phyloP scores from a whole-genome alignment of 208 protist species.

The Crithidia sp. region DNA sequence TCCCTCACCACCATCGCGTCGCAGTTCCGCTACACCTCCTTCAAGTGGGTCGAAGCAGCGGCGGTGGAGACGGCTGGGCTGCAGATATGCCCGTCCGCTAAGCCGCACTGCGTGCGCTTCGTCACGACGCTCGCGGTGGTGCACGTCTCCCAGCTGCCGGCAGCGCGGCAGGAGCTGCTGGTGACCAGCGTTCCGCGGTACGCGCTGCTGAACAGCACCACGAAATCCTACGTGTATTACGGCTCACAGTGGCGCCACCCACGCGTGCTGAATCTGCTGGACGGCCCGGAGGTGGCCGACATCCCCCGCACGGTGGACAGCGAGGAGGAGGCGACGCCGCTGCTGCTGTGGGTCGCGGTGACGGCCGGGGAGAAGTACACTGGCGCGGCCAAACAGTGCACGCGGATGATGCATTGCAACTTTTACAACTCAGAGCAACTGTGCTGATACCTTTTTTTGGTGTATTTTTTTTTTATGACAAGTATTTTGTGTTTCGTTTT shows the following conservation, averaged over 20 bases:
- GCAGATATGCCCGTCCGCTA: constrained; percentile 3
- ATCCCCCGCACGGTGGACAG: constrained; percentile 18
- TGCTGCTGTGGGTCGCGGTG: constrained; percentile 55
- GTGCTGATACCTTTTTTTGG: background rate
- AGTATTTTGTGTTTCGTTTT: background rate
- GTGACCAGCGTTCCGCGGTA: constrained; percentile 39
- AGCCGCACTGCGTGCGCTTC: constrained; percentile 49
- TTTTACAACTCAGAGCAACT: constrained; percentile 55
- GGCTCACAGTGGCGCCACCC: constrained; percentile 34
- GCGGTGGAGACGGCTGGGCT: background rate
- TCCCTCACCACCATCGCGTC: constrained; percentile 76
- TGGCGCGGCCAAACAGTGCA: constrained; percentile 19
- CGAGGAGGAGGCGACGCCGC: constrained; percentile 17
- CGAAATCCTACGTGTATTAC: constrained; percentile 42
- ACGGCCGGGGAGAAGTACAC: constrained; percentile 4
- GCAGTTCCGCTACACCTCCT: constrained; percentile 77
- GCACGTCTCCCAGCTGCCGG: constrained; percentile 66
- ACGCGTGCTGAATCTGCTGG: constrained; percentile 21
- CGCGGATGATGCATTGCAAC: constrained; percentile 11
- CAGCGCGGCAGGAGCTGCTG: constrained; percentile 35
- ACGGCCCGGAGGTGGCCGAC: constrained; percentile 7
- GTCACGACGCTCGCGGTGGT: constrained; percentile 42
- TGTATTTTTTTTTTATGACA: background rate
- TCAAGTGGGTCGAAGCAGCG: constrained; percentile 59
- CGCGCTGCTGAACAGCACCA: constrained; percentile 45